Evolutionary conservation across 2,329 filamentous ascomycete species (phyloP).

Genomic region (Lachnellula hyalina): DNA sequence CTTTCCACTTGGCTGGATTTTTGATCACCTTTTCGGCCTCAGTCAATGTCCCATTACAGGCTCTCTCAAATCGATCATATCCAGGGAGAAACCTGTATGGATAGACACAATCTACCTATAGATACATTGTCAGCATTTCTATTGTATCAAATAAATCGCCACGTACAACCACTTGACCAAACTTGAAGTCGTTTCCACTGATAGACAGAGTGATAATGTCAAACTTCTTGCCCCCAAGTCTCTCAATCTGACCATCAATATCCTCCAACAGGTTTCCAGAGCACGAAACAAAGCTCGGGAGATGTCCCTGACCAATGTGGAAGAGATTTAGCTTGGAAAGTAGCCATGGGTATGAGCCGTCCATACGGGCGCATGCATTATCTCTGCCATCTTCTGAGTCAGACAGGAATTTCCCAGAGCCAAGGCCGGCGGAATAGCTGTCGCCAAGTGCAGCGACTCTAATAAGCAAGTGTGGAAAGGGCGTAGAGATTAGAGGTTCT

Average conservation of each 20-base stretch:
- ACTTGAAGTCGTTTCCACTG: slow-evolving; percentile 3
- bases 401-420: not conserved
- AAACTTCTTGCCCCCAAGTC: not conserved
- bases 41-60: not conserved
- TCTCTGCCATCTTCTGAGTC: not conserved
- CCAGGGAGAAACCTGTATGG: not conserved
- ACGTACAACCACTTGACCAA: not conserved
- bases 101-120: not conserved
- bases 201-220: not conserved
- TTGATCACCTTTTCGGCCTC: not conserved
- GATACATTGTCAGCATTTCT: not conserved
- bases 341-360: not conserved
- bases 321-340: not conserved
- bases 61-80: not conserved
- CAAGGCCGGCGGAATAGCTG: not conserved
- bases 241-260: not conserved
- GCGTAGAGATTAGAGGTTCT: too few relatives aligned
- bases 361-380: not conserved
- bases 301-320: not conserved
- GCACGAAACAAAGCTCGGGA: not conserved
- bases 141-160: not conserved
- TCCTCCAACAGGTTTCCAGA: not conserved
- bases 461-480: not conserved
- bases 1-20: not conserved
- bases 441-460: not conserved